phyloP scores from a whole-genome alignment of 2,329 filamentous ascomycete genomes.

The Tolypocladium guangdongense region DNA sequence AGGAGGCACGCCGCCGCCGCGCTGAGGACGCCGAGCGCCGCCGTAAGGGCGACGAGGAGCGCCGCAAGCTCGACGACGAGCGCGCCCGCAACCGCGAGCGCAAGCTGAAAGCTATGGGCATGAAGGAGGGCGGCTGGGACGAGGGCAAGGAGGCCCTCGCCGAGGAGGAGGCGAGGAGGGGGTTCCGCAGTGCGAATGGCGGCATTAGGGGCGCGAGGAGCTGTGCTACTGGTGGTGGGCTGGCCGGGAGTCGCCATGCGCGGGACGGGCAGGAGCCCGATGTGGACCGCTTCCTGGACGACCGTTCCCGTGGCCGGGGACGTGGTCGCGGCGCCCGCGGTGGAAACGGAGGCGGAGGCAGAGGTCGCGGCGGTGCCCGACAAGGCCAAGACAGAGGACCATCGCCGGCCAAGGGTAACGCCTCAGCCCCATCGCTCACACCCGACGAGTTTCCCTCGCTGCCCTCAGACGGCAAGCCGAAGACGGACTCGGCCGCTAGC shows the following conservation, averaged over 20 bases:
- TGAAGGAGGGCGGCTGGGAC: conserved; percentile 46
- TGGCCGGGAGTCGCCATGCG: conserved; percentile 33
- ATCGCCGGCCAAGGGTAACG: conserved; percentile 4
- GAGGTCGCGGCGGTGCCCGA: conserved; percentile 15
- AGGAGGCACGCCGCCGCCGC: conserved; percentile 40
- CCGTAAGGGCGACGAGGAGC: conserved; percentile 39
- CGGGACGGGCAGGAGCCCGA: conserved; percentile 21
- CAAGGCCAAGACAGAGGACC: conserved; percentile 6
- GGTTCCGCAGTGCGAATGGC: conserved; percentile 32
- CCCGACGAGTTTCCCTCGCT: conserved; percentile 26
- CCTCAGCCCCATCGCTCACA: conserved; percentile 11
- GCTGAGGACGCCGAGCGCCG: conserved; percentile 42
- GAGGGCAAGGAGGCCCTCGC: conserved; percentile 39
- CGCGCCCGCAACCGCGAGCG: conserved; percentile 48
- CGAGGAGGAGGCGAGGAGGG: conserved; percentile 27
- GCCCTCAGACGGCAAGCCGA: conserved; percentile 15
- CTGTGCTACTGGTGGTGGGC: conserved; percentile 13
- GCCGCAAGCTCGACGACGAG: conserved; percentile 44
- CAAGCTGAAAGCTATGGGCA: conserved; percentile 47
- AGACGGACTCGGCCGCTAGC: conserved; percentile 7
- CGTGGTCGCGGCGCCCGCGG: conserved; percentile 21
- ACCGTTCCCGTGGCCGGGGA: conserved; percentile 19
- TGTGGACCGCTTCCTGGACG: conserved; percentile 26
- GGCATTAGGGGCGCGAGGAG: conserved; percentile 27
- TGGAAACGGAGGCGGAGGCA: conserved; percentile 22